These are phyloP conservation scores for Podila verticillata DNA, from an alignment of 192 early-diverging fungal species.

Conservation along the genomic window DNA sequence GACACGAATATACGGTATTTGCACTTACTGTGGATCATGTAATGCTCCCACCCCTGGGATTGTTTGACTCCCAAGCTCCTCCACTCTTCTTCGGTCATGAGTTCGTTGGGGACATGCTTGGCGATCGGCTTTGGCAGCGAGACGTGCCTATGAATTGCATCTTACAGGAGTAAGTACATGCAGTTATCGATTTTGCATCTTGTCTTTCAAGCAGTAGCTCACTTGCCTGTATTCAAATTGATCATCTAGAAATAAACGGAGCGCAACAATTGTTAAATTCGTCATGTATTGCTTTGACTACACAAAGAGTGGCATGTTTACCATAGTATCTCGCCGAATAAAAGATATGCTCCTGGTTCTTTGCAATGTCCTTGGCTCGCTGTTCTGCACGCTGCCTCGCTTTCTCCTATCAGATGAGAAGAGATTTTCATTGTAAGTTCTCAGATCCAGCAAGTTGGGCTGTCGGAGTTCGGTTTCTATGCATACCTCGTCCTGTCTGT, in stretches of 20 bases:
- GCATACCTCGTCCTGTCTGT: constrained; percentile 31
- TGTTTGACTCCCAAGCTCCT: constrained; percentile 54
- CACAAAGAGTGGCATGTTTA: neutral
- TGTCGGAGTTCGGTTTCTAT: neutral
- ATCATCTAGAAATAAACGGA: constrained; percentile 11
- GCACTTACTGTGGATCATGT: constrained; percentile 59
- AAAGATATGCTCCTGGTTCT: constrained; percentile 44
- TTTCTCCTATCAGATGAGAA: constrained; percentile 20
- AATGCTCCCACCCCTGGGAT: constrained; percentile 62
- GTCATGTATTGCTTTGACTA: neutral
- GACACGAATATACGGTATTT: neutral
- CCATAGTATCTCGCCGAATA: constrained; percentile 57
- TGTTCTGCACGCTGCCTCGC: constrained; percentile 34
- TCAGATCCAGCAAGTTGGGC: neutral
- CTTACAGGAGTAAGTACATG: neutral
- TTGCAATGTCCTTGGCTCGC: constrained; percentile 52
- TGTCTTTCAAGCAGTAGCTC: neutral
- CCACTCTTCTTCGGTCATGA: constrained; percentile 60
- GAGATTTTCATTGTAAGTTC: neutral
- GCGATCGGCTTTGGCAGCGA: constrained; percentile 53
- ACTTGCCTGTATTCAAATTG: constrained; percentile 36
- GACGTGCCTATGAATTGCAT: constrained; percentile 50
- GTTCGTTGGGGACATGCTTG: constrained; percentile 44
- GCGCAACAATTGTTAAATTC: neutral
- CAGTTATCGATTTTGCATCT: neutral